A percentile compares a stretch with the other conserved stretches of the same genome.
phyloP scores from a whole-genome alignment of 371 early-diverging fungal species.

The Rhizopus sp. region DNA sequence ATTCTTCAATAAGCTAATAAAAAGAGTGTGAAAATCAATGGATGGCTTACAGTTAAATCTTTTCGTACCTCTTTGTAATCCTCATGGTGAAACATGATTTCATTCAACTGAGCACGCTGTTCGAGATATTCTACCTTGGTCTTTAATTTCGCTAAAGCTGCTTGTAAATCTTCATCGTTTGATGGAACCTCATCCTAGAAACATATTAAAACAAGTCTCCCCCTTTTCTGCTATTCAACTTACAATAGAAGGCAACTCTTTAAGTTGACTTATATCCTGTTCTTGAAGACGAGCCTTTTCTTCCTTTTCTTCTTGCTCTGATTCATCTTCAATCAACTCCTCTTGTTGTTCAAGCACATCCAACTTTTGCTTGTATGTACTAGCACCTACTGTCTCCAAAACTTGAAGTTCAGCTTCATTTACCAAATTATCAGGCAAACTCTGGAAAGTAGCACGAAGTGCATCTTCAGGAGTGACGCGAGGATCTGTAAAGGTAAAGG shows the following conservation, averaged over 20 bases:
- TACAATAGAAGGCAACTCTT: neutral
- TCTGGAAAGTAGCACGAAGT: constrained; percentile 85
- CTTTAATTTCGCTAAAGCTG: constrained; percentile 62
- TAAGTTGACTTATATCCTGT: constrained; percentile 6
- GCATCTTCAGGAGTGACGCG: constrained; percentile 66
- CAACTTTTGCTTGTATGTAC: constrained; percentile 87
- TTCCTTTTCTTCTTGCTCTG: constrained; percentile 60
- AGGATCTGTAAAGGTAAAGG: constrained; percentile 76
- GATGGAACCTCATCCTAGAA: constrained; percentile 2
- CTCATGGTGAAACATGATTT: constrained; percentile 64
- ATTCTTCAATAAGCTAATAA: constrained; percentile 54
- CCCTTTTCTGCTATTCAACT: no score
- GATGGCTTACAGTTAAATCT: neutral
- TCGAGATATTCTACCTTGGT: constrained; percentile 65
- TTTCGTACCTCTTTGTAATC: constrained; percentile 64
- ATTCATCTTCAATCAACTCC: constrained; percentile 89
- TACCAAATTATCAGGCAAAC: constrained; percentile 86
- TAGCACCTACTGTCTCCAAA: constrained; percentile 78
- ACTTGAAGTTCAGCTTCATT: constrained; percentile 86
- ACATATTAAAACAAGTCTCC: neutral
- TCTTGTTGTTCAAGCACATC: constrained; percentile 92
- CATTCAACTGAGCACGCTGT: constrained; percentile 69
- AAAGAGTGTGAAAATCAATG: neutral
- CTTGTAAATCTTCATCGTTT: constrained; percentile 38
- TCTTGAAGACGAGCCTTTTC: constrained; percentile 48